phyloP scores from a whole-genome alignment of 306 rosid species.

The Gastrolobium bilobum region DNA sequence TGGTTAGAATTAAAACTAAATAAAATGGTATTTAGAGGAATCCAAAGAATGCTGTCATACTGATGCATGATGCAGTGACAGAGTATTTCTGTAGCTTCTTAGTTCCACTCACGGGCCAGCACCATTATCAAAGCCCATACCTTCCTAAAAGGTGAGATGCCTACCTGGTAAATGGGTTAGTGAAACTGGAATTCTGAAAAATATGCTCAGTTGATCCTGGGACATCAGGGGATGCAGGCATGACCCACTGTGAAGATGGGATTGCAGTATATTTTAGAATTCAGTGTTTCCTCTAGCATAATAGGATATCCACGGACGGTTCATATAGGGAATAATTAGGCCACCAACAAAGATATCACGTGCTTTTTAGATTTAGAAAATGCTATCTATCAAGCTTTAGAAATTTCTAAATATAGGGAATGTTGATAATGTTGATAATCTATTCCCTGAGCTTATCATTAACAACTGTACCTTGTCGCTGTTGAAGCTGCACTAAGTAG shows the following conservation, averaged over 20 bases:
- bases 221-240: neutral
- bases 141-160: neutral
- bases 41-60: neutral
- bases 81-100: neutral
- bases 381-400: slow-evolving; percentile 5
- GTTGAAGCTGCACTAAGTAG: neutral
- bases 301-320: neutral
- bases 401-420: neutral
- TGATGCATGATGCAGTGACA: slow-evolving; percentile 13
- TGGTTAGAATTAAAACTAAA: slow-evolving; percentile 14
- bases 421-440: neutral
- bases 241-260: neutral
- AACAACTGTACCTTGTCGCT: neutral
- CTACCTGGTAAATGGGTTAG: neutral
- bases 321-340: neutral
- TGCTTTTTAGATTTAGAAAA: neutral
- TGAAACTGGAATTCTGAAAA: slow-evolving; percentile 4
- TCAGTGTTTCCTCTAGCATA: neutral
- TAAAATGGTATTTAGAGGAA: slow-evolving; percentile 12
- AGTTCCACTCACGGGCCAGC: slow-evolving; percentile 9
- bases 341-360: neutral
- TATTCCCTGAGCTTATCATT: slow-evolving; percentile 19
- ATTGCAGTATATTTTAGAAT: neutral
- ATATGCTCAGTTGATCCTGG: neutral
- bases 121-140: neutral